Evolutionary conservation across 805 yeast genomes (phyloP).

Genomic region (Metschnikowia vanudenii): DNA sequence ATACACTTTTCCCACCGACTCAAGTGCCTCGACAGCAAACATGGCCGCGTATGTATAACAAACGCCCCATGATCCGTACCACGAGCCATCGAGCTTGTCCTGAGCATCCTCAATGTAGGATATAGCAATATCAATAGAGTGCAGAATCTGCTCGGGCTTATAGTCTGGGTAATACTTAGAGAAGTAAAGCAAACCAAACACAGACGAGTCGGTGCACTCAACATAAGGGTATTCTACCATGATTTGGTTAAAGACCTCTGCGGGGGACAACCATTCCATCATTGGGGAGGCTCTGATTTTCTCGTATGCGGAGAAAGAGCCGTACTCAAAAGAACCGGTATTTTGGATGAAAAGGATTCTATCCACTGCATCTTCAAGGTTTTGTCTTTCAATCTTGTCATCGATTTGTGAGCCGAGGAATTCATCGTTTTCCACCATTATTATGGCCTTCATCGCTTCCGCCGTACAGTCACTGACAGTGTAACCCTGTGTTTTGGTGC

Average conservation of each 20-base stretch:
- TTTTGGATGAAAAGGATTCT: constrained; percentile 76
- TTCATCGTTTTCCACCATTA: constrained; percentile 79
- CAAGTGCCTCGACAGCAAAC: constrained; percentile 95
- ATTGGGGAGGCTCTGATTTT: constrained; percentile 74
- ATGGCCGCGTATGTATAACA: constrained; percentile 94
- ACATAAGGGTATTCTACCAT: constrained; percentile 99
- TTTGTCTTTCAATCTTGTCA: constrained; percentile 52
- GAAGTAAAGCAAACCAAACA: constrained; percentile 82
- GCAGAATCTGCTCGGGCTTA: constrained; percentile 58
- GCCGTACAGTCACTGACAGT: constrained; percentile 97
- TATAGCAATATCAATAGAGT: constrained; percentile 74
- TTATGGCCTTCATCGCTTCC: constrained; percentile 87
- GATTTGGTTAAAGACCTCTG: constrained; percentile 96
- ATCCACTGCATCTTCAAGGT: constrained; percentile 70
- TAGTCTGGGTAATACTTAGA: constrained; percentile 61
- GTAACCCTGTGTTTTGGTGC: constrained; percentile 94
- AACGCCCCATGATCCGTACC: constrained; percentile 99
- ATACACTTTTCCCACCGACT: constrained; percentile 65
- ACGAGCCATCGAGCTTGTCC: constrained; percentile 71
- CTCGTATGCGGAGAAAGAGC: constrained; percentile 93
- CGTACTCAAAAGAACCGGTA: constrained; percentile 72
- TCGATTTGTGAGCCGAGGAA: constrained; percentile 31
- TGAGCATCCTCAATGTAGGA: constrained; percentile 69
- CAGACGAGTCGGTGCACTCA: constrained; percentile 95
- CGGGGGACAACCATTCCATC: constrained; percentile 83